Evolutionary conservation across 2,329 filamentous ascomycete genomes (phyloP), one percentile per base, ranked within the genome.

Genomic region (Xylariomycetidae sp.): DNA sequence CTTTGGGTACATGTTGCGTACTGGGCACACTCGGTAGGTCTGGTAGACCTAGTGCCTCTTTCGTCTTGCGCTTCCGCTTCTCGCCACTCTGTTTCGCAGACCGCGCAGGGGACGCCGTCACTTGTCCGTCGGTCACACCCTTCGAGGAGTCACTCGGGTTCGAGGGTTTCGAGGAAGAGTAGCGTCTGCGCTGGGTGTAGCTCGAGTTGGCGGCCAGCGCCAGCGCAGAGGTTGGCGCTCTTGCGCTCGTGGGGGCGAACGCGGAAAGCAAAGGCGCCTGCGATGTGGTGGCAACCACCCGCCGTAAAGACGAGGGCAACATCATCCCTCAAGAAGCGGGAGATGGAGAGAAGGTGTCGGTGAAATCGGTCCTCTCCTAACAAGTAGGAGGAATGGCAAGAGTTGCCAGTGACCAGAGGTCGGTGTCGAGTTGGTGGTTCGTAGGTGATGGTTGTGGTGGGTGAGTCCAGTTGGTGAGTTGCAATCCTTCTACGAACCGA

Each of bases 11-110:
- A 62, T 87, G 76, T 44, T 82, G 74, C 30, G 84, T 88, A 56
- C 74, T 82, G 35, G 83, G 83, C 26, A 89, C 85, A 56, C 76
- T 80, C 24, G 84, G 84, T 37, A 87, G 67, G 47, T 76, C 76
- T n/a, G n/a, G n/a, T 32, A 64, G 67, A 44, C 72, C 62, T 28
- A 64, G 63, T 39, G 68, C 64, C 37, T 72, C 70, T 57, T 76
- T 79, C 41, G 59, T 59, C 61, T 76, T 79, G 52, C 71, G 70
- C 58, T 71, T 78, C 50, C 70, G 61, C 64, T 74, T 76, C 46
- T 75, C 70, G 42, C 61, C 58, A 35, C 56, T 68, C 67, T 59
- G 63, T 57, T 44, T 65, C 50, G 49, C 58, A 42, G 67, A 59
- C 35, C 64, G 55, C 17, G 65, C 51, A 4, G 70, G 64, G 22